A percentile compares a stretch with the other conserved stretches of the same genome.
phyloP scores from a whole-genome alignment of 495 filamentous ascomycete genomes.

The Tetracladium marchalianum region DNA sequence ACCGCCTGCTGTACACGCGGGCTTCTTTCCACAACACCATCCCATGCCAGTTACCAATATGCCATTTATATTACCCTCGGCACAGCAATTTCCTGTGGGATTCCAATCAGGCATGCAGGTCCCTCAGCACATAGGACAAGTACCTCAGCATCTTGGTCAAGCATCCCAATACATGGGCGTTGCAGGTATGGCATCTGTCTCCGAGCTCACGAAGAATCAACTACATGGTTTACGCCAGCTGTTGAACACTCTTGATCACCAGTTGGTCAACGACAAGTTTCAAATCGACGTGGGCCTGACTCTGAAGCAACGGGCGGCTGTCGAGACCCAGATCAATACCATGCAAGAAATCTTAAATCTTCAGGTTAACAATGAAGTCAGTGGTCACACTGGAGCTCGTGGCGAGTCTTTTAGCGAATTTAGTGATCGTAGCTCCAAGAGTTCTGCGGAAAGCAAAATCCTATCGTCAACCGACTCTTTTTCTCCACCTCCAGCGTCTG shows the following conservation, averaged over 20 bases:
- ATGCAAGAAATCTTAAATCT: conserved; percentile 8
- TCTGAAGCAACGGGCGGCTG: conserved; percentile 2
- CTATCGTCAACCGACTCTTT: too few species aligned
- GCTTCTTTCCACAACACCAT: conserved; percentile 8
- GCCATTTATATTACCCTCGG: conserved; percentile 14
- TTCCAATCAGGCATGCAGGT: not conserved
- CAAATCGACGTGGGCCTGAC: conserved; percentile 33
- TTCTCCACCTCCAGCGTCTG: too few species aligned
- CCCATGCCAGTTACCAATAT: conserved; percentile 16
- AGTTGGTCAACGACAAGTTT: conserved; percentile 36
- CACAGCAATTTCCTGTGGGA: conserved; percentile 7
- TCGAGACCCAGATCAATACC: conserved; percentile 9
- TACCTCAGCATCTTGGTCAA: too few species aligned
- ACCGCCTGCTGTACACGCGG: not conserved
- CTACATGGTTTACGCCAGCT: conserved; percentile 16
- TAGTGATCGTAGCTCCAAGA: too few species aligned
- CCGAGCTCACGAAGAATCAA: conserved; percentile 11
- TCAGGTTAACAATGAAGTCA: not conserved
- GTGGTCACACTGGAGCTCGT: not conserved
- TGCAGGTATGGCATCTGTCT: not conserved
- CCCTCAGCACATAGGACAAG: too few species aligned
- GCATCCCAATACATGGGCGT: not conserved
- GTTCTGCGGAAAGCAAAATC: too few species aligned
- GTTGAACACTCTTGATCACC: conserved; percentile 35
- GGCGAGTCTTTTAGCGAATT: not conserved